These are phyloP conservation scores for Coemansia sp. DNA, from an alignment of 192 early-diverging fungal genomes.

Conservation along the genomic window DNA sequence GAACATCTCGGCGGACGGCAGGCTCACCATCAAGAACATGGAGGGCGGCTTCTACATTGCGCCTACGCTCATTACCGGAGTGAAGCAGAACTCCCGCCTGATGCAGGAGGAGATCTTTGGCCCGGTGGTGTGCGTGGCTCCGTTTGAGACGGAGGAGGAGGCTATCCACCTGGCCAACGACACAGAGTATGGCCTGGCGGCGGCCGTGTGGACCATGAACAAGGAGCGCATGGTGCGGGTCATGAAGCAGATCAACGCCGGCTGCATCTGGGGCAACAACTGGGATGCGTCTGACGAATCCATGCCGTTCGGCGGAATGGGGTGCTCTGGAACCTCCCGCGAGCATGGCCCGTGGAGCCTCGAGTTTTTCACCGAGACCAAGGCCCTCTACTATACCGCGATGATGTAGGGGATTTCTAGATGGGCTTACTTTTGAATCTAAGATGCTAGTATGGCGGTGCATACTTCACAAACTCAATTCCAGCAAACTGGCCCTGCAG, in stretches of 20 bases:
- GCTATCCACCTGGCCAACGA: slow-evolving; percentile 63
- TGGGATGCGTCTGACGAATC: slow-evolving; percentile 68
- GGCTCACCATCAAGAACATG: slow-evolving; percentile 37
- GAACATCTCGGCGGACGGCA: slow-evolving; percentile 38
- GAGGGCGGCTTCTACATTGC: slow-evolving; percentile 70
- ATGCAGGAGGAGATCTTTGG: slow-evolving; percentile 81
- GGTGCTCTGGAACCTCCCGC: slow-evolving; percentile 53
- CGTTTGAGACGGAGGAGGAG: slow-evolving; percentile 71
- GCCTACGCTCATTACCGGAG: slow-evolving; percentile 67
- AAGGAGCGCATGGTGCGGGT: slow-evolving; percentile 53
- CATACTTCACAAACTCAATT: slow-evolving; percentile 39
- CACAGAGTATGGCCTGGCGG: slow-evolving; percentile 69
- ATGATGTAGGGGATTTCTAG: neutral
- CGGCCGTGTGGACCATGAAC: slow-evolving; percentile 70
- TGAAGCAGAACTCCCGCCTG: slow-evolving; percentile 47
- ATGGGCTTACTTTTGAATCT: no score
- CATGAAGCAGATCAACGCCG: slow-evolving; percentile 56
- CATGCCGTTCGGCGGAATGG: slow-evolving; percentile 75
- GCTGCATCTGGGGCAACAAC: slow-evolving; percentile 75
- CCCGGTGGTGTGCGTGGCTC: slow-evolving; percentile 71
- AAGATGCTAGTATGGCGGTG: slow-evolving; percentile 38
- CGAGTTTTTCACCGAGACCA: slow-evolving; percentile 63
- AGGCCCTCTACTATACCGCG: slow-evolving; percentile 11
- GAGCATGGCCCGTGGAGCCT: slow-evolving; percentile 61
- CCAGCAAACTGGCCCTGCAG: slow-evolving; percentile 12